Percentiles rank a stretch among this genome's conserved stretches.
Evolutionary conservation across 345 rosid genomes (phyloP).

Genomic region (Eucalyptus decipiens): DNA sequence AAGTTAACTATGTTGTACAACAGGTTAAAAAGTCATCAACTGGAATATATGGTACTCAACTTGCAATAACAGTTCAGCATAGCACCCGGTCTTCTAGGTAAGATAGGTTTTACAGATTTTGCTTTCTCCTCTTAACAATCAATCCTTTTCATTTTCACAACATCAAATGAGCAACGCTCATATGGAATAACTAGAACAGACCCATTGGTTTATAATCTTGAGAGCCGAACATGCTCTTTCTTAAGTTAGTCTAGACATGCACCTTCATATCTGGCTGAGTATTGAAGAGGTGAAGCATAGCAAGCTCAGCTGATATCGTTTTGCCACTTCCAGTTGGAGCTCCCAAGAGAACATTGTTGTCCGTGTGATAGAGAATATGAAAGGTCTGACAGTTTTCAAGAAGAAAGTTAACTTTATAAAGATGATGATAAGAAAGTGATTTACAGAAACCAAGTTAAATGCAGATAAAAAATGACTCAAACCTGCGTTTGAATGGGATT

Average conservation of each 20-base stretch:
- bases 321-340: slow-evolving; percentile 99
- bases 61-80: background rate
- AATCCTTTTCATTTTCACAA: background rate
- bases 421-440: background rate
- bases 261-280: slow-evolving; percentile 99
- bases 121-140: background rate
- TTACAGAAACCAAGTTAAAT: background rate
- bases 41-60: background rate
- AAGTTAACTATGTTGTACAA: background rate
- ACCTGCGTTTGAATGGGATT: slow-evolving; percentile 99
- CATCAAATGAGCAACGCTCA: background rate
- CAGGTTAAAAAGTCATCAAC: background rate
- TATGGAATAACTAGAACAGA: background rate
- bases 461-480: background rate
- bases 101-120: background rate
- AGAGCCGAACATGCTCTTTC: background rate
- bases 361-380: slow-evolving; percentile 86
- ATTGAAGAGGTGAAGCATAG: slow-evolving; percentile 88
- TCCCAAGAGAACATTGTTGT: slow-evolving; percentile 86
- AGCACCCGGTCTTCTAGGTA: background rate
- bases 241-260: background rate
- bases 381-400: slow-evolving; percentile 37
- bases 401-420: background rate
- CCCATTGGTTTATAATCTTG: background rate
- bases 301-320: slow-evolving; percentile 97